Evolutionary conservation across 2,329 filamentous ascomycete genomes (phyloP), one percentile per base, ranked within the genome.

Genomic region (Xylariaceae sp.): DNA sequence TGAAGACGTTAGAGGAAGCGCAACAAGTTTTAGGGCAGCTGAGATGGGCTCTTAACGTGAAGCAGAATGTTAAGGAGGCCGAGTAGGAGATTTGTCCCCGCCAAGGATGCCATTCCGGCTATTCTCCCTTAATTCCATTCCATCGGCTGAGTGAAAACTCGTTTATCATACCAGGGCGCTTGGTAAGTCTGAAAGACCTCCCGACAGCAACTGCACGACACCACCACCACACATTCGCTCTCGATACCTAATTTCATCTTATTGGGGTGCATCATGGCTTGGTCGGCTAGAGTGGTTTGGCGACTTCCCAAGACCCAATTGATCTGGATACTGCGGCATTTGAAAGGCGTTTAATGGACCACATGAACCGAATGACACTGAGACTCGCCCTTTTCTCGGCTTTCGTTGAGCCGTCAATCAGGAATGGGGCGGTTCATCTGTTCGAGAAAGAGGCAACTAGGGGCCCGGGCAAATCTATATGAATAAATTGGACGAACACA

Each of bases 11-110:
- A n/a, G 73, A 79, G 44, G 83, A 87, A 68, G 76, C 86, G 49
- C 78, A 79, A 64, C 77, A 82, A 66, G 81, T 83, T n/a, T 75
- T 89, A 54, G 79, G 85, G 63, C 84, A 90, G 76, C 79, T 92
- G 73, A 83, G 78, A 69, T 92, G 88, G 88, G 87, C 88, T 11
- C 79, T 92, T 64, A 84, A 81, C 56, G 80, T 89, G 55, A 86
- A 88, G 75, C 75, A 82, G 62, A 85, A 82, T 63, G 79, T 87
- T 58, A 78, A 77, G 59, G 82, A 76, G 57, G 81, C 82, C 5
- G 73, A 81, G 71, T 85, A 71, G 77, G 39, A 58, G 44, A 49
- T 23, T 7, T 5, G 39, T 8, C 23, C 23, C 23, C 23, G 35
- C 17, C 35, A 51, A 34, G 15, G 50, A 47, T 47, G 44, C 42